These are phyloP conservation scores for Rehmannia glutinosa DNA, from an alignment of 257 asterid genomes.

Conservation along the genomic window DNA sequence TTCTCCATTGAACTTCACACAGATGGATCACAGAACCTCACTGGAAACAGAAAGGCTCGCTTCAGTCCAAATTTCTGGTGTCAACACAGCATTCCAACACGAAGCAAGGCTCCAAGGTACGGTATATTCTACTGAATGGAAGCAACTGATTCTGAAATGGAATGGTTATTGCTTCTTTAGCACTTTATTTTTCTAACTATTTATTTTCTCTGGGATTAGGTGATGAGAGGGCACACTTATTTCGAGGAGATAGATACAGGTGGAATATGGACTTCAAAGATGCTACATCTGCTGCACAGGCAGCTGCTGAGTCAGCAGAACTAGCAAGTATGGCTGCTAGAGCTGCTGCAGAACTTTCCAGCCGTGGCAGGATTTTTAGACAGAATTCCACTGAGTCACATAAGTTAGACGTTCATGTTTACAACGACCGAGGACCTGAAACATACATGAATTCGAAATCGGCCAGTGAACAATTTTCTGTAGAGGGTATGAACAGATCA, in stretches of 20 bases:
- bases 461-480: slow-evolving; percentile 24
- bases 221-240: slow-evolving; percentile 28
- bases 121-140: too few species aligned
- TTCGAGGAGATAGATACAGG: slow-evolving; percentile 36
- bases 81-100: slow-evolving; percentile 28
- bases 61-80: slow-evolving; percentile 27
- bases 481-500: slow-evolving; percentile 26
- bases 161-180: slow-evolving; percentile 2
- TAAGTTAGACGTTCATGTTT: slow-evolving; percentile 21
- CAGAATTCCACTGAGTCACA: slow-evolving; percentile 39
- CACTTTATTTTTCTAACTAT: slow-evolving; percentile 8
- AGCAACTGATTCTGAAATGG: too few species aligned
- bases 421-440: slow-evolving; percentile 34
- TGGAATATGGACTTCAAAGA: slow-evolving; percentile 87
- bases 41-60: slow-evolving; percentile 24
- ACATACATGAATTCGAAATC: slow-evolving; percentile 17
- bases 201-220: slow-evolving; percentile 23
- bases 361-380: slow-evolving; percentile 32
- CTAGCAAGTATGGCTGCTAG: slow-evolving; percentile 84
- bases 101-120: slow-evolving; percentile 58
- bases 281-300: slow-evolving; percentile 87
- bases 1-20: slow-evolving; percentile 27
- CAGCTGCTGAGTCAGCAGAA: slow-evolving; percentile 94
- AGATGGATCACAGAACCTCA: slow-evolving; percentile 40
- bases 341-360: slow-evolving; percentile 87